Percentiles rank a stretch among this genome's conserved stretches.
Evolutionary conservation across 306 rosid species (phyloP).

Genomic region (Rosa persica): DNA sequence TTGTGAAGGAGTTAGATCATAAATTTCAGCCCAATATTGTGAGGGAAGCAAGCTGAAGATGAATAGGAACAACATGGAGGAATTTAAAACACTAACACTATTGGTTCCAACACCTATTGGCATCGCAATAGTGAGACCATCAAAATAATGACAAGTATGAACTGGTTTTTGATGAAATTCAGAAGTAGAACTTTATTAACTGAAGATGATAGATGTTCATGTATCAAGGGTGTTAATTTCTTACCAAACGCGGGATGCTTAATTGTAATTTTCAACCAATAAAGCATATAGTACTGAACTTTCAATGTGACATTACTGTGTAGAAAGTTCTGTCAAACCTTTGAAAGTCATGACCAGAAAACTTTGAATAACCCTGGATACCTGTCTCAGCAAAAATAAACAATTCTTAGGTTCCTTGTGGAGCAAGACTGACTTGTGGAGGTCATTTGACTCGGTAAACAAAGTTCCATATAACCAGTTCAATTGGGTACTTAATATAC

Average conservation of each 20-base stretch:
- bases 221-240: background rate
- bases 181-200: background rate
- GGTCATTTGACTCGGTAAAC: background rate
- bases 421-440: background rate
- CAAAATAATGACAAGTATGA: background rate
- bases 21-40: constrained; percentile 4
- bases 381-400: background rate
- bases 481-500: background rate
- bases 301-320: background rate
- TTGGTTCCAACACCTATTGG: background rate
- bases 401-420: background rate
- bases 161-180: background rate
- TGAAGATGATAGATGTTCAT: no score
- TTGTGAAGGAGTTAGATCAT: constrained; percentile 14
- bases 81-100: background rate
- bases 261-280: background rate
- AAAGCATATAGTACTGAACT: background rate
- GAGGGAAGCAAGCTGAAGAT: constrained; percentile 5
- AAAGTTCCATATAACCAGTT: background rate
- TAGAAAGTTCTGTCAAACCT: background rate
- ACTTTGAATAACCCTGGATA: background rate
- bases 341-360: background rate
- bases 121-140: constrained; percentile 2
- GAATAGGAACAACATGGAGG: background rate
- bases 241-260: background rate